phyloP scores from a whole-genome alignment of 2,329 filamentous ascomycete species.

The Apiospora sp. region DNA sequence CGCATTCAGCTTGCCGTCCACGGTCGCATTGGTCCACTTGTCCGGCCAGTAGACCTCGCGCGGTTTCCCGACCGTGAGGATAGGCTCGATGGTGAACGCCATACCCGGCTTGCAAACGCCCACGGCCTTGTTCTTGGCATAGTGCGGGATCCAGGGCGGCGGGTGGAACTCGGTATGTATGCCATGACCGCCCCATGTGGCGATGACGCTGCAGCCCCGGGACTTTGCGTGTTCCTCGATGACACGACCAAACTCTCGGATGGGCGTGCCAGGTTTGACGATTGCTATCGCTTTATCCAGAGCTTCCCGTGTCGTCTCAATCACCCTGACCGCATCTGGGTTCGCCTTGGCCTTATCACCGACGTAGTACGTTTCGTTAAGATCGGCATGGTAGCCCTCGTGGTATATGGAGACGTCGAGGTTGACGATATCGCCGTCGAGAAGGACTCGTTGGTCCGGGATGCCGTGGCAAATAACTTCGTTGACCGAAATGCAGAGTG shows the following conservation, averaged over 20 bases:
- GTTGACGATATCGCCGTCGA: constrained; percentile 94
- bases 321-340: constrained; percentile 83
- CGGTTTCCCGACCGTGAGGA: constrained; percentile 90
- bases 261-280: constrained; percentile 89
- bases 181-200: constrained; percentile 93
- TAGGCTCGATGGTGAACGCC: constrained; percentile 98
- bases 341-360: constrained; percentile 83
- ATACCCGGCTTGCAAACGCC: constrained; percentile 91
- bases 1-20: constrained; percentile 84
- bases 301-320: constrained; percentile 88
- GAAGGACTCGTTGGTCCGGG: constrained; percentile 82
- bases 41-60: constrained; percentile 95
- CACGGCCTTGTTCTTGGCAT: constrained; percentile 95
- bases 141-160: constrained; percentile 91
- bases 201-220: constrained; percentile 83
- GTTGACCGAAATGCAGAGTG: constrained; percentile 91
- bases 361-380: constrained; percentile 98
- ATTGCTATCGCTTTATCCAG: constrained; percentile 86
- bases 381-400: constrained; percentile 89
- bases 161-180: constrained; percentile 93
- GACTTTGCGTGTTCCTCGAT: constrained; percentile 93
- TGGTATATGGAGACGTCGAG: constrained; percentile 94
- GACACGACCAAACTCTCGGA: constrained; percentile 88
- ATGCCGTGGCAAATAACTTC: constrained; percentile 98
- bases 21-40: constrained; percentile 94